Conservation (phyloP, 371 early-diverging fungal genomes). For the Mortierella sp. region DNA sequence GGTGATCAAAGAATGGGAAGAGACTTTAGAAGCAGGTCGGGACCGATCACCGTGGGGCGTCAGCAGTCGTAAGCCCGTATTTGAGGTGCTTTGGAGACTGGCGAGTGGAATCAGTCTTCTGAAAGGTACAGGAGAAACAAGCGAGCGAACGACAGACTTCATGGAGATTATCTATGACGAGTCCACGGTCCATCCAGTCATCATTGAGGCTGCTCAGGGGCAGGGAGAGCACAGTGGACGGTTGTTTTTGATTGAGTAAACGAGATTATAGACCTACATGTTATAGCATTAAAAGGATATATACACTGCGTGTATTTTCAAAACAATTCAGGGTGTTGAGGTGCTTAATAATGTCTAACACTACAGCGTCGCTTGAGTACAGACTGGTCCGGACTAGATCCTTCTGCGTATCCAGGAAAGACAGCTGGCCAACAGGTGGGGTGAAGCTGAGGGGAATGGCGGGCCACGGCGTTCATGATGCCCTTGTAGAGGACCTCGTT, state of each 20-base stretch:
- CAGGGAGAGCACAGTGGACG: constrained; percentile 7
- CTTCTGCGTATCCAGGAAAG: constrained; percentile 40
- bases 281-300: neutral
- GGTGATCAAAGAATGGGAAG: constrained; percentile 21
- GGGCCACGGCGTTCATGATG: constrained; percentile 42
- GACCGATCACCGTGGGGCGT: constrained; percentile 51
- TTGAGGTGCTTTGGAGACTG: constrained; percentile 43
- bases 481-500: constrained; percentile 52
- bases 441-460: constrained; percentile 39
- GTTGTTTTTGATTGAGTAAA: constrained; percentile 41
- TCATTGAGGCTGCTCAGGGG: constrained; percentile 21
- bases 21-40: neutral
- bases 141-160: neutral
- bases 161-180: constrained; percentile 21
- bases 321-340: no score
- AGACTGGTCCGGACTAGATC: constrained; percentile 30
- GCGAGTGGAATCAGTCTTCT: constrained; percentile 30
- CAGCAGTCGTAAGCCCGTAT: constrained; percentile 42
- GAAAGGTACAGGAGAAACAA: neutral
- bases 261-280: neutral
- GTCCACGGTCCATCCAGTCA: constrained; percentile 28
- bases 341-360: neutral
- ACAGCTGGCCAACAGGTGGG: constrained; percentile 43
- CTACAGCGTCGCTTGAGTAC: constrained; percentile 27
- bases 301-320: no score